Conservation (phyloP, 768 basidiomycete species). For the Tricholoma sp. region DNA sequence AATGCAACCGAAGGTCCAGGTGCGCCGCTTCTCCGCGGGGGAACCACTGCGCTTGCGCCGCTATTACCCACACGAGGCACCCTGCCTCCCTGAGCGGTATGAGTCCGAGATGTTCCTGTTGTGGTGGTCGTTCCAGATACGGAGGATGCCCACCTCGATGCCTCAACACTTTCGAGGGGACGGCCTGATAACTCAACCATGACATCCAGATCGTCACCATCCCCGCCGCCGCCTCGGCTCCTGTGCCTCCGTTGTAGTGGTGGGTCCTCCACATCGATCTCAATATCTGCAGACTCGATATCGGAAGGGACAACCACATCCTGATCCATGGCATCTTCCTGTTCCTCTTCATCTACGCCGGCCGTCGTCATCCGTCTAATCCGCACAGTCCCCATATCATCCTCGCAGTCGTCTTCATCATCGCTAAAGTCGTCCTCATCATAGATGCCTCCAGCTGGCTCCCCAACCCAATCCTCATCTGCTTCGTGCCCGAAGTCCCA, state of each 20-base stretch:
- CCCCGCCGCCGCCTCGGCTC: conserved; percentile 12
- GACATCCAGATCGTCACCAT: conserved; percentile 13
- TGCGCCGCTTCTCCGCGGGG: conserved; percentile 15
- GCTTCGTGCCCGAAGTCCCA: conserved; percentile 82
- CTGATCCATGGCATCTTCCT: conserved; percentile 70
- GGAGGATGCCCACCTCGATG: conserved; percentile 29
- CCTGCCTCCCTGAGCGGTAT: conserved; percentile 3
- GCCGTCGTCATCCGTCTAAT: conserved; percentile 19
- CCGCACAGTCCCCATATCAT: conserved; percentile 19
- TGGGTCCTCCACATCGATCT: conserved; percentile 21
- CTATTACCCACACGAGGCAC: not conserved
- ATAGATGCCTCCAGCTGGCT: conserved; percentile 69
- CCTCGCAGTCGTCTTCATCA: conserved; percentile 39
- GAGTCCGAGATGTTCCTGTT: conserved; percentile 9
- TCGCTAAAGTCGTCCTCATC: conserved; percentile 62
- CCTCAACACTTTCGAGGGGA: conserved; percentile 22
- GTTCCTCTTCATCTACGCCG: conserved; percentile 27
- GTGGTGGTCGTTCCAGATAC: conserved; percentile 8
- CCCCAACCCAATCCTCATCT: conserved; percentile 80
- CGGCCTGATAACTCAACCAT: conserved; percentile 13
- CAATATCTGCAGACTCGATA: conserved; percentile 34
- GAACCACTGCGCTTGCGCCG: not conserved
- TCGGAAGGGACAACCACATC: conserved; percentile 46
- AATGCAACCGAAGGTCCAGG: conserved; percentile 18
- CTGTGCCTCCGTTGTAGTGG: conserved; percentile 14